phyloP scores from a whole-genome alignment of 2,329 filamentous ascomycete genomes.

The Apiospora koreana region DNA sequence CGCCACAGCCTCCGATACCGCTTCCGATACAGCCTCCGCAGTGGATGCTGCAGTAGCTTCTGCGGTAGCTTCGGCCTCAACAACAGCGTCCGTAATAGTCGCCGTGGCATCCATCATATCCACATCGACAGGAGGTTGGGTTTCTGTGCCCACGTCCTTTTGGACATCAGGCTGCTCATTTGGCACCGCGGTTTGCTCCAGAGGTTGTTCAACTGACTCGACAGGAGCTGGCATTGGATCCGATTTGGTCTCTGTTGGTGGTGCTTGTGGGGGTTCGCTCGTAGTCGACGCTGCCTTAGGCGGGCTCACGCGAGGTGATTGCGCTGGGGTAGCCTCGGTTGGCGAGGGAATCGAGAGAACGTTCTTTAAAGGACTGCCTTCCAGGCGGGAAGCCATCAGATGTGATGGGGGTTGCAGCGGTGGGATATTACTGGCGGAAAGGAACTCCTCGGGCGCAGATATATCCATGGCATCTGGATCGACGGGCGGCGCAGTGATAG shows the following conservation, averaged over 20 bases:
- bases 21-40: not conserved
- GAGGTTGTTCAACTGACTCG: slow-evolving; percentile 8
- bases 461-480: slow-evolving; percentile 25
- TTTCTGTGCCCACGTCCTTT: not conserved
- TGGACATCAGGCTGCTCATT: not conserved
- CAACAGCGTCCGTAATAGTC: not conserved
- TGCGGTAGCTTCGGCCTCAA: not conserved
- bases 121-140: not conserved
- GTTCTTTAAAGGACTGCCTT: slow-evolving; percentile 56
- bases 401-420: slow-evolving; percentile 29
- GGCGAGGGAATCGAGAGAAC: slow-evolving; percentile 47
- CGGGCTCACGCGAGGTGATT: slow-evolving; percentile 18
- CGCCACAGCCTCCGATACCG: not conserved
- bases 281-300: slow-evolving; percentile 9
- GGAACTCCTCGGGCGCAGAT: slow-evolving; percentile 19
- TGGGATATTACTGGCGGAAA: slow-evolving; percentile 33
- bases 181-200: not conserved
- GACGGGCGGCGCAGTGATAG: slow-evolving; percentile 16
- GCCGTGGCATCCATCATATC: not conserved
- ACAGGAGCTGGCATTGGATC: slow-evolving; percentile 15
- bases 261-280: slow-evolving; percentile 14
- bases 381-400: slow-evolving; percentile 34
- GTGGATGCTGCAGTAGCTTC: not conserved
- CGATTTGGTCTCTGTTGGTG: slow-evolving; percentile 10
- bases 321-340: slow-evolving; percentile 34